These are phyloP conservation scores for Alternaria angustiovoidea DNA, from an alignment of 2,329 filamentous ascomycete genomes.

Conservation along the genomic window DNA sequence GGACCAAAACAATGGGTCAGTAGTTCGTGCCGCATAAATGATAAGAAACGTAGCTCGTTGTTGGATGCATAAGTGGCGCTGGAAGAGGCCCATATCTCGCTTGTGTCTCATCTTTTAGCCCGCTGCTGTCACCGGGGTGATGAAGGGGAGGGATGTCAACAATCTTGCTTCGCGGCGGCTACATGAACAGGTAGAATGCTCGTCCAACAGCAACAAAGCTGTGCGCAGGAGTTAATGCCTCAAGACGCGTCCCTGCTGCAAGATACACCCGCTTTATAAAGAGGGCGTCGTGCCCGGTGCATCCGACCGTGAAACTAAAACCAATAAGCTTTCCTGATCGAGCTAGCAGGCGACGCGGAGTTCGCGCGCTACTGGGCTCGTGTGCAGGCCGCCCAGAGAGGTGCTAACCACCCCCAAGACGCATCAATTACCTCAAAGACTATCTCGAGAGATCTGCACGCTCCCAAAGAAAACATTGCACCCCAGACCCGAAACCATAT, in stretches of 20 bases:
- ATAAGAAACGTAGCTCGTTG: slow-evolving; percentile 6
- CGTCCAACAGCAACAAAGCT: not conserved
- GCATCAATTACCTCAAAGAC: slow-evolving; percentile 30
- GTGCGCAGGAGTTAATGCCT: not conserved
- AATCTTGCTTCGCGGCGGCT: not conserved
- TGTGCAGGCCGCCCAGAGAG: slow-evolving; percentile 12
- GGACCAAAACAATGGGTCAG: slow-evolving; percentile 3
- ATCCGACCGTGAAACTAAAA: slow-evolving; percentile 21
- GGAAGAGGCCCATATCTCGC: slow-evolving; percentile 13
- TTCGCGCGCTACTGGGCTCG: slow-evolving; percentile 15
- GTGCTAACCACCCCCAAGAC: slow-evolving; percentile 18
- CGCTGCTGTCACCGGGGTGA: slow-evolving; percentile 12
- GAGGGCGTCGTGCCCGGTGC: slow-evolving; percentile 9
- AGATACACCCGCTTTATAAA: slow-evolving; percentile 5
- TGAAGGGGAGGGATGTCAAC: not conserved
- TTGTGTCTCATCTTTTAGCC: slow-evolving; percentile 17
- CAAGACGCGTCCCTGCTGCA: slow-evolving; percentile 8
- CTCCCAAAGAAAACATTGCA: slow-evolving; percentile 8
- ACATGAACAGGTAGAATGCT: not conserved
- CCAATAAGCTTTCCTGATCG: slow-evolving; percentile 24
- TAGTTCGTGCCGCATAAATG: slow-evolving; percentile 8
- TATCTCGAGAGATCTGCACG: slow-evolving; percentile 8
- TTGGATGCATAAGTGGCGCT: slow-evolving; percentile 14
- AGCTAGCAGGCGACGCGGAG: slow-evolving; percentile 31
- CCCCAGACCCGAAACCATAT: not conserved